Conservation (phyloP, 805 yeast species). For the Zygotorulaspora chibaensis region DNA sequence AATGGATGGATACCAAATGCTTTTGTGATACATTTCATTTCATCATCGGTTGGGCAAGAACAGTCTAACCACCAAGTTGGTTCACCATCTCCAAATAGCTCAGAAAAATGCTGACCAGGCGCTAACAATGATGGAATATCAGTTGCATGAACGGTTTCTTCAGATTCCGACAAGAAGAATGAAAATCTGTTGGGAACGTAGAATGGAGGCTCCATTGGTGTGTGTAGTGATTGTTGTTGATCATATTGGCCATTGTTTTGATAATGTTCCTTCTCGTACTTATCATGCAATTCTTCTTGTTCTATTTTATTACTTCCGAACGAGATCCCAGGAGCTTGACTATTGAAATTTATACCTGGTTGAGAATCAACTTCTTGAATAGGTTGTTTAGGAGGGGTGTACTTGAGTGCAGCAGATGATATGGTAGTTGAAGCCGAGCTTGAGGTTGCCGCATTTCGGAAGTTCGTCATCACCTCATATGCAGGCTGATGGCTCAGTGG, state of each 20-base stretch:
- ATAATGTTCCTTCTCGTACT: conserved; percentile 2
- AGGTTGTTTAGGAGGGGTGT: conserved; percentile 53
- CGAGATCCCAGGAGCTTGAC: conserved; percentile 33
- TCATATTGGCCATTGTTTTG: neutral
- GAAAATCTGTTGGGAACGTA: conserved; percentile 72
- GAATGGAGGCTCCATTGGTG: conserved; percentile 5
- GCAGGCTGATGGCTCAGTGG: conserved; percentile 15
- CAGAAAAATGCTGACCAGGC: conserved; percentile 60
- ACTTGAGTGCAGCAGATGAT: conserved; percentile 53
- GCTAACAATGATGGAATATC: conserved; percentile 73
- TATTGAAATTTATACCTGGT: neutral
- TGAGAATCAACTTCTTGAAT: neutral
- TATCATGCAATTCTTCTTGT: conserved; percentile 13
- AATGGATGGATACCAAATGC: conserved; percentile 97
- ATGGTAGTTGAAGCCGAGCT: conserved; percentile 37
- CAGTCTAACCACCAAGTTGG: conserved; percentile 97
- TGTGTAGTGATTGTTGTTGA: neutral
- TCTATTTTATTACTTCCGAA: conserved; percentile 40
- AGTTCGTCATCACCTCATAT: neutral
- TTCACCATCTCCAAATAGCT: conserved; percentile 65
- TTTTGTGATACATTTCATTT: conserved; percentile 86
- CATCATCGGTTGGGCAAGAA: conserved; percentile 87
- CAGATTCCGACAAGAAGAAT: conserved; percentile 74
- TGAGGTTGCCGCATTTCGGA: conserved; percentile 10
- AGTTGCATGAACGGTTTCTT: conserved; percentile 85